A percentile compares a stretch with the other conserved stretches of the same genome.
Conservation (phyloP, 2,329 filamentous ascomycete genomes). For the Escovopsis sp. region DNA sequence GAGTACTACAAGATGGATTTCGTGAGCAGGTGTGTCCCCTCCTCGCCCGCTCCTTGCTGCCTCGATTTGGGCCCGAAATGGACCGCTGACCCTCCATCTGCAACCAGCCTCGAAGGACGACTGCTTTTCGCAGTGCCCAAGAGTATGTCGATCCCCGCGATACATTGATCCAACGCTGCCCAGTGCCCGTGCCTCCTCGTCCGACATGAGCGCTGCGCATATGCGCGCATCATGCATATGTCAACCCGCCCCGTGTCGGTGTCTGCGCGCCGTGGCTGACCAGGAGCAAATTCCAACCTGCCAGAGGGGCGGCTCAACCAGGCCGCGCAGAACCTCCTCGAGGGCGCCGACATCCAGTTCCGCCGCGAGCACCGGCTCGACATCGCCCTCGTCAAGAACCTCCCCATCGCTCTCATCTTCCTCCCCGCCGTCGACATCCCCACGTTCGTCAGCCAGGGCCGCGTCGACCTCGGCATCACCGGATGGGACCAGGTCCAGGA, state of each 20-base stretch:
- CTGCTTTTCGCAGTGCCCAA: constrained; percentile 97
- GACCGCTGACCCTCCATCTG: too few relatives aligned
- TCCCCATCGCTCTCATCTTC: constrained; percentile 89
- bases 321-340: constrained; percentile 75
- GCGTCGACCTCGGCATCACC: constrained; percentile 88
- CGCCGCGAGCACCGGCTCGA: constrained; percentile 87
- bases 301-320: constrained; percentile 86
- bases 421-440: constrained; percentile 95
- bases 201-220: too few relatives aligned
- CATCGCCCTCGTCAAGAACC: constrained; percentile 95
- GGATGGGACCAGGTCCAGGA: constrained; percentile 86
- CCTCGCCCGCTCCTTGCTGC: too few relatives aligned
- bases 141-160: constrained; percentile 45
- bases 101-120: constrained; percentile 67
- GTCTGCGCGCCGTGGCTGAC: constrained; percentile 2
- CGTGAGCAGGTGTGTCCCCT: constrained; percentile 34
- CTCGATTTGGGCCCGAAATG: too few relatives aligned
- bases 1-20: constrained; percentile 30
- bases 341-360: constrained; percentile 94
- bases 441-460: constrained; percentile 89
- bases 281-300: constrained; percentile 4
- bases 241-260: neutral
- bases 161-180: neutral
- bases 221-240: too few relatives aligned
- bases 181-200: too few relatives aligned